Percentiles rank a stretch among this genome's conserved stretches.
phyloP scores from a whole-genome alignment of 2,329 filamentous ascomycete genomes.

The Pseudogymnoascus sp. region DNA sequence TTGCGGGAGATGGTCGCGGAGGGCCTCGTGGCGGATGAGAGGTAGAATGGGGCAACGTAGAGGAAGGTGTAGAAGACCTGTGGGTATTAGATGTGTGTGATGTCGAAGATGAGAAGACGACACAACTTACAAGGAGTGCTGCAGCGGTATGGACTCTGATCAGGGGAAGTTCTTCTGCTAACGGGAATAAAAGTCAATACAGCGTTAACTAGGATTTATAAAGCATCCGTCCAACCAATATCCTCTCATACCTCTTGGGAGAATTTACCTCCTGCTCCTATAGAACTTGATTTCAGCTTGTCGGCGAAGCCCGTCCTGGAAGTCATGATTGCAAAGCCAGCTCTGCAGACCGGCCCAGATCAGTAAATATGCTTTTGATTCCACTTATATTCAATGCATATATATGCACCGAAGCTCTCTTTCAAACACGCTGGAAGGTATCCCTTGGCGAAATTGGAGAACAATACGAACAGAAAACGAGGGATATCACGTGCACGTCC shows the following conservation, averaged over 20 bases:
- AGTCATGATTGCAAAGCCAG: not conserved
- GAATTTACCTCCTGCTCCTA: not conserved
- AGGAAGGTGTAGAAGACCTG: conserved; percentile 73
- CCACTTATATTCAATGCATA: not conserved
- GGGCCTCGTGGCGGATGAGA: conserved; percentile 69
- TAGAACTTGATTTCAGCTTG: not conserved
- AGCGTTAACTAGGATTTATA: not conserved
- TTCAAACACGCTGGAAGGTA: not conserved
- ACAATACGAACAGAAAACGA: not conserved
- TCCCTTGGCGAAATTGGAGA: not conserved
- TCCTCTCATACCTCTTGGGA: not conserved
- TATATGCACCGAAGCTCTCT: not conserved
- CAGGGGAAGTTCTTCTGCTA: not conserved
- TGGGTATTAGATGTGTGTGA: conserved; percentile 1
- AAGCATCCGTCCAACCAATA: not conserved
- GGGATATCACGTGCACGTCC: not conserved
- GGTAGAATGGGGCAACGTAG: conserved; percentile 88
- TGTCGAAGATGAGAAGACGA: not conserved
- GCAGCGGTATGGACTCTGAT: not conserved
- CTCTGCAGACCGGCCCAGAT: not conserved
- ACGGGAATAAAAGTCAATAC: not conserved
- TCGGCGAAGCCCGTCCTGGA: not conserved
- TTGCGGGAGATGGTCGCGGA: conserved; percentile 73
- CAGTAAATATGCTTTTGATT: not conserved
- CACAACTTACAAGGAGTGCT: conserved; percentile 9